phyloP scores from a whole-genome alignment of 495 filamentous ascomycete species.

The Durotheca rogersii region DNA sequence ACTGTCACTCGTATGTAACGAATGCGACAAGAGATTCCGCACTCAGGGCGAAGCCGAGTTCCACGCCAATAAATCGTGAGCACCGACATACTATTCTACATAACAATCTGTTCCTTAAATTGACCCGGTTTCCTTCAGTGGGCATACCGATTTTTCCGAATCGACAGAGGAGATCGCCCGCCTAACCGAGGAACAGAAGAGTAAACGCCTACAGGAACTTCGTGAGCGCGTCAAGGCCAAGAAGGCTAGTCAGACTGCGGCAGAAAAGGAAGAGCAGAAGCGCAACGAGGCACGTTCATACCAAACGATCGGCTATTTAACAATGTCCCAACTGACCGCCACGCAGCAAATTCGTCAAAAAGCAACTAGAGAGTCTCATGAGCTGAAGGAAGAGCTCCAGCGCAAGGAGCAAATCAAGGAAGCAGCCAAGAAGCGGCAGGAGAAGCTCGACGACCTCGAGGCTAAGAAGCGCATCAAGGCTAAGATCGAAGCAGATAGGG shows the following conservation, averaged over 20 bases:
- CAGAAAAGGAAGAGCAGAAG: conserved; percentile 83
- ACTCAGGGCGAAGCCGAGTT: conserved; percentile 78
- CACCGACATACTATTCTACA: background rate
- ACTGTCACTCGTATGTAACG: conserved; percentile 70
- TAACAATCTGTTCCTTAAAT: conserved; percentile 8
- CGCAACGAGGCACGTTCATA: conserved; percentile 70
- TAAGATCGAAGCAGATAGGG: conserved; percentile 89
- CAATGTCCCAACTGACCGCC: conserved; percentile 14
- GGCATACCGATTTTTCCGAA: conserved; percentile 90
- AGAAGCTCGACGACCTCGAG: conserved; percentile 84
- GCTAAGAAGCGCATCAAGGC: conserved; percentile 87
- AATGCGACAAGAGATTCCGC: conserved; percentile 89
- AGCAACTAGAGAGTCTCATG: conserved; percentile 74
- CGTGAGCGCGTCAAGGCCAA: conserved; percentile 71
- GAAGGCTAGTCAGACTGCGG: conserved; percentile 62
- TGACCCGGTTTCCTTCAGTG: conserved; percentile 43
- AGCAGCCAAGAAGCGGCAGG: conserved; percentile 75
- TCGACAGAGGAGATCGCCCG: conserved; percentile 88
- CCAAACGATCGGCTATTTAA: background rate
- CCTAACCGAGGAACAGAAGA: conserved; percentile 90
- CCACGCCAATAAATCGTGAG: conserved; percentile 82
- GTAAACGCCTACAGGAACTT: conserved; percentile 71
- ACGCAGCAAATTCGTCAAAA: conserved; percentile 80
- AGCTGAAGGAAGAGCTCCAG: conserved; percentile 78
- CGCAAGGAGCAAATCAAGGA: conserved; percentile 90